Base-by-base conservation (phyloP, 2,329 filamentous ascomycete genomes). In the Nemania serpens region DNA sequence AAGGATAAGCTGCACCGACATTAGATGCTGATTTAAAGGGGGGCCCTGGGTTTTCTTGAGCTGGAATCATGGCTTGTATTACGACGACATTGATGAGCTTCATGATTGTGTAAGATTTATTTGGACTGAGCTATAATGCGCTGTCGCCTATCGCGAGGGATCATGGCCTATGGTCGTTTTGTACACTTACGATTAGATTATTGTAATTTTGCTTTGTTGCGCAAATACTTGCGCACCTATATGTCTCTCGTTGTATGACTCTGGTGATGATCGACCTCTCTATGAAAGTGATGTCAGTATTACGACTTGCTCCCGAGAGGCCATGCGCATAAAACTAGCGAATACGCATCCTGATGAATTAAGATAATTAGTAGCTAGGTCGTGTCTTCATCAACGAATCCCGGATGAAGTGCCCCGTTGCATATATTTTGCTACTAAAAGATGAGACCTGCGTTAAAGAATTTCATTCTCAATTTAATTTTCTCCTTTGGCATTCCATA, bases 1-100 rank as follows among this genome's bases (percentile, higher is more conserved):
- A 91, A 90, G 82, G 82, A 83, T 58, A 90, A 90, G 79, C 75
- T 90, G 61, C 87, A 89, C 75, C 76, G 75, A 58, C 76, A 80
- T 68, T 79, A 70, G 55, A 17, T 20, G 46, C 17, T n/a, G 20
- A n/a, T 17, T 13, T 3, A 17, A 47, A n/a, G n/a, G n/a, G n/a
- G 13, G 45, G 25, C 15, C 10, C 5, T 9, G 2, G 33, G 37
- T 50, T 3, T 48, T 17, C 25, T 15, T 29, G 17, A 5, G 13
- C 33, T 13, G 47, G 47, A 29, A 11, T 37, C 20, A 29, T 6
- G 47, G 47, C 47, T 36, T 50, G 47, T 50, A 50, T 37, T 50
- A 50, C 20, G n/a, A 37, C 12, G 29, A 36, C n/a, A 9, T 47
- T 18, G 4, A n/a, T 46, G 11, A 12, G 36, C 36, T 13, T 39